Conservation (phyloP, 164 flowering plant genomes). For the Liriodendron chinense region DNA sequence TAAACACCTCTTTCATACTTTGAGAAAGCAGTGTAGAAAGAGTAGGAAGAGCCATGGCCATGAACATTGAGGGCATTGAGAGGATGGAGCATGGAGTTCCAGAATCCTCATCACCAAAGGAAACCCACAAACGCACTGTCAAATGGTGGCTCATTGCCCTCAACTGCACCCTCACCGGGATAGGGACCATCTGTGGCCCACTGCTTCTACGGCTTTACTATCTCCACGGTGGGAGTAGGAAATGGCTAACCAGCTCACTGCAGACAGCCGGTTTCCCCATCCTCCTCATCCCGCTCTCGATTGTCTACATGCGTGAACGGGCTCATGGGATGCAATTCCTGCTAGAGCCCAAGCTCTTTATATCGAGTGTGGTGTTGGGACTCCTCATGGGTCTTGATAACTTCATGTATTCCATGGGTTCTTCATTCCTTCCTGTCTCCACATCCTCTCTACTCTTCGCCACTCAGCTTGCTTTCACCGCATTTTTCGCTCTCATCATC, state of each 20-base stretch:
- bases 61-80: background rate
- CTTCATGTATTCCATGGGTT: conserved; percentile 22
- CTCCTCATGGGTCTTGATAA: background rate
- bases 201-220: background rate
- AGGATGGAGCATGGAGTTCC: background rate
- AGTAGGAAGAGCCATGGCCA: background rate
- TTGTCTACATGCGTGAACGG: background rate
- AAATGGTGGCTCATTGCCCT: conserved; percentile 9
- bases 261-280: background rate
- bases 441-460: conserved; percentile 24
- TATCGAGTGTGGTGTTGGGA: background rate
- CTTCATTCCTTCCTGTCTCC: conserved; percentile 25
- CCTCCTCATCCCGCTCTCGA: background rate
- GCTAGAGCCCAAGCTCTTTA: background rate
- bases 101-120: background rate
- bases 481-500: conserved; percentile 24
- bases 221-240: conserved; percentile 1
- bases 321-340: background rate
- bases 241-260: conserved; percentile 3
- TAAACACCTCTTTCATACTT: background rate
- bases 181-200: background rate
- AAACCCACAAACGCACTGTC: background rate
- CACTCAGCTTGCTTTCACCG: conserved; percentile 35
- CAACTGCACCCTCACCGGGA: conserved; percentile 9
- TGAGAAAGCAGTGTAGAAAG: background rate